A percentile compares a stretch with the other conserved stretches of the same genome.
Conservation (phyloP, 306 rosid genomes). For the Lotus japonicus region DNA sequence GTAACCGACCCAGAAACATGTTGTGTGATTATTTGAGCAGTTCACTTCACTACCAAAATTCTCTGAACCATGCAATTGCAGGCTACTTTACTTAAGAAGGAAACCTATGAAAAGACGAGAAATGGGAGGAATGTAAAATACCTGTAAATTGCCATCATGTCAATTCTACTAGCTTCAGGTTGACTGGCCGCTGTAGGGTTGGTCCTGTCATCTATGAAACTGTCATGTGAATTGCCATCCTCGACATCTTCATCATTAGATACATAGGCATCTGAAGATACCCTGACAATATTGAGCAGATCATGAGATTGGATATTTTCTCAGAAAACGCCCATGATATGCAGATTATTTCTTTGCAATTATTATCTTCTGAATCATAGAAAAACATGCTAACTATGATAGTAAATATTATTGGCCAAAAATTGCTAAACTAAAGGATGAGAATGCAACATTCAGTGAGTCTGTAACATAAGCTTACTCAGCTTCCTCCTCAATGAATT, state of each 20-base stretch:
- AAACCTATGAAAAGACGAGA: neutral
- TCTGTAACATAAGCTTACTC: conserved; percentile 57
- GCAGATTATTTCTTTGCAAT: neutral
- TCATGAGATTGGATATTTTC: conserved; percentile 22
- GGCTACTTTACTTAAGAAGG: neutral
- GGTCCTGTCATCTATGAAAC: conserved; percentile 90
- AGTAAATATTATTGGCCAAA: neutral
- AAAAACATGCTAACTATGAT: neutral
- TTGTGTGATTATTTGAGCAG: neutral
- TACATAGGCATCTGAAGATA: conserved; percentile 50
- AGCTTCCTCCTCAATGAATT: conserved; percentile 86
- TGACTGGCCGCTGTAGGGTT: conserved; percentile 53
- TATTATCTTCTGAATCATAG: neutral
- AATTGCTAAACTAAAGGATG: conserved; percentile 3
- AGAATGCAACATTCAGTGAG: conserved; percentile 15
- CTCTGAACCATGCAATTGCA: neutral
- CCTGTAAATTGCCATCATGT: conserved; percentile 97
- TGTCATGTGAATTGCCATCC: conserved; percentile 49
- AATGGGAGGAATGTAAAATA: conserved; percentile 10
- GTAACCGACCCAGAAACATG: neutral
- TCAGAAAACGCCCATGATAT: neutral
- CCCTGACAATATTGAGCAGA: conserved; percentile 41
- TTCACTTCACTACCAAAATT: conserved; percentile 6
- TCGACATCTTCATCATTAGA: conserved; percentile 75
- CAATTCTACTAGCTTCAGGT: conserved; percentile 48